phyloP scores from a whole-genome alignment of 495 filamentous ascomycete genomes.

The Geoglossum glabrum region DNA sequence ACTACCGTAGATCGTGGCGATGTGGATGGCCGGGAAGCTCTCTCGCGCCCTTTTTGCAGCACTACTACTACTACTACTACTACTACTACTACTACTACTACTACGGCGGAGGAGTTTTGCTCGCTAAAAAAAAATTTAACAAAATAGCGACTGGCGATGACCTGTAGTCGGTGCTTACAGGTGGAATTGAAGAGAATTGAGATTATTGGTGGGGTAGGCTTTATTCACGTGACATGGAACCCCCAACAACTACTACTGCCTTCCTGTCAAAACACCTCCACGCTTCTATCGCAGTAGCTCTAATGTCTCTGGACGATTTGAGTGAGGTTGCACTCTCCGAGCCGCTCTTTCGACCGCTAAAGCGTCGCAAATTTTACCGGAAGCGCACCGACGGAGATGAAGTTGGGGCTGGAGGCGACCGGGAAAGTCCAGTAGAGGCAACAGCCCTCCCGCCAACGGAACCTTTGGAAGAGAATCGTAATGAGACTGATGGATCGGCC shows the following conservation, averaged over 20 bases:
- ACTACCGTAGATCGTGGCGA: not conserved
- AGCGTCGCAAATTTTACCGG: conserved; percentile 56
- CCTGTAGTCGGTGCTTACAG: too few species aligned
- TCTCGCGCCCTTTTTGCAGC: too few species aligned
- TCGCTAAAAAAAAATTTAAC: too few species aligned
- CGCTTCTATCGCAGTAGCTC: not conserved
- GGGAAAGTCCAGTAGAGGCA: not conserved
- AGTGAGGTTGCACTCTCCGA: not conserved
- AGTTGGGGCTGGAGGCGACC: conserved; percentile 7
- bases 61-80: too few species aligned
- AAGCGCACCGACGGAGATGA: conserved; percentile 29
- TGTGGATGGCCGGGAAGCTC: too few species aligned
- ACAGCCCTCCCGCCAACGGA: not conserved
- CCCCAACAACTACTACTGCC: too few species aligned
- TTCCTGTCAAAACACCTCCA: not conserved
- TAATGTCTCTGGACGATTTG: not conserved
- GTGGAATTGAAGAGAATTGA: too few species aligned
- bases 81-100: too few species aligned
- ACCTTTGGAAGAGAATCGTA: not conserved
- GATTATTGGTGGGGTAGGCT: too few species aligned
- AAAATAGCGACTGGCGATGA: too few species aligned
- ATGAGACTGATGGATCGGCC: conserved; percentile 7
- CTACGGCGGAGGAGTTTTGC: too few species aligned
- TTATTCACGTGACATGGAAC: too few species aligned
- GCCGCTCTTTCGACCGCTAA: conserved; percentile 40